A percentile compares a stretch with the other conserved stretches of the same genome.
phyloP scores from a whole-genome alignment of 2,329 filamentous ascomycete species.

The Zasmidium cellare region DNA sequence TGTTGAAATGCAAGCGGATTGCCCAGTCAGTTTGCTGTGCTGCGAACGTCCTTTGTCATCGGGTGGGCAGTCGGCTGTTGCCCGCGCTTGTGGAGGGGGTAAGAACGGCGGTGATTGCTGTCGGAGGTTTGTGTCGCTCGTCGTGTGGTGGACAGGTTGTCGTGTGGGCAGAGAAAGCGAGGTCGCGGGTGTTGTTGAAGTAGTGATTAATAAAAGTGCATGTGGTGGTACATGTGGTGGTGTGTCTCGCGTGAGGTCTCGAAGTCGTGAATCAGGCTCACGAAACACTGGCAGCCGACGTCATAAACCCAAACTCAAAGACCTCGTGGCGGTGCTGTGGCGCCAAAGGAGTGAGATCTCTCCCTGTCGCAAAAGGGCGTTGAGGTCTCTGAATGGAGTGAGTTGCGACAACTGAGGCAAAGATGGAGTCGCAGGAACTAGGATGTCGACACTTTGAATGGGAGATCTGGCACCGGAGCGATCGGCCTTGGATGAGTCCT shows the following conservation, averaged over 20 bases:
- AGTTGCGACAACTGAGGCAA: too few relatives aligned
- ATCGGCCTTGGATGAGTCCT: neutral
- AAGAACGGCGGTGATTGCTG: neutral
- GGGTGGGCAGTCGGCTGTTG: neutral
- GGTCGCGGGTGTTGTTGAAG: neutral
- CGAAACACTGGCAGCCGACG: neutral
- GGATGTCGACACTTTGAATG: neutral
- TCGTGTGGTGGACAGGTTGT: too few relatives aligned
- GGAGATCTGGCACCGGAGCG: neutral
- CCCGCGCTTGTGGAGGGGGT: neutral
- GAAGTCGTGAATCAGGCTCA: neutral
- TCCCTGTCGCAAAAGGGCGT: neutral
- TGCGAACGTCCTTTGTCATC: neutral
- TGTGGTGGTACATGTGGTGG: too few relatives aligned
- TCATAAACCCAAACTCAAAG: neutral
- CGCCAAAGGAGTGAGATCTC: neutral
- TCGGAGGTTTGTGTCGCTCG: neutral
- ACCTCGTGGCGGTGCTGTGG: neutral
- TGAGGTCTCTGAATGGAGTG: neutral
- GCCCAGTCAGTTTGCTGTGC: constrained; percentile 1
- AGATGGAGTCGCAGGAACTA: neutral
- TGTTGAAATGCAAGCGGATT: neutral
- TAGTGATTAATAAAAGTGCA: neutral
- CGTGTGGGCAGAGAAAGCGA: neutral
- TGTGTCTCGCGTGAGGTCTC: constrained; percentile 1